Percentiles rank a stretch among this genome's conserved stretches.
Conservation (phyloP, 495 filamentous ascomycete genomes). For the Aspergillus wentii region DNA sequence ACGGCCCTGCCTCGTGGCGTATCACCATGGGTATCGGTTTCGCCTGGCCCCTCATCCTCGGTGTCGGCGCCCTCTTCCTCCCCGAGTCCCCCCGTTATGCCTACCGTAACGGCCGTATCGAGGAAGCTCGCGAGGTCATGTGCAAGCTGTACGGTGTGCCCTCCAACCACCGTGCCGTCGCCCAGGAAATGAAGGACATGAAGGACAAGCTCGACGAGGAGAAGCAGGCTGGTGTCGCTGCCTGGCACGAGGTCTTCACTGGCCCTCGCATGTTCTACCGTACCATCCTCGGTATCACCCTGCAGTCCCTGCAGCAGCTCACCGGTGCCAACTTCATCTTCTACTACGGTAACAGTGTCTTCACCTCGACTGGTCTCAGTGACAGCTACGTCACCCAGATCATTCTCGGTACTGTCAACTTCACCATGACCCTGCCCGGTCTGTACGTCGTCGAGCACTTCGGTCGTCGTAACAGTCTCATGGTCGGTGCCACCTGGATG, state of each 20-base stretch:
- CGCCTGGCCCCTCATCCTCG: constrained; percentile 70
- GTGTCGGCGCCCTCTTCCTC: constrained; percentile 62
- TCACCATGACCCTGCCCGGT: constrained; percentile 65
- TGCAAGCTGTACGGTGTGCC: constrained; percentile 66
- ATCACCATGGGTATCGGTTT: constrained; percentile 79
- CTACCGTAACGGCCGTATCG: constrained; percentile 59
- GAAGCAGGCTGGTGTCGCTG: constrained; percentile 45
- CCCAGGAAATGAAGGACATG: constrained; percentile 63
- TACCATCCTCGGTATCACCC: constrained; percentile 59
- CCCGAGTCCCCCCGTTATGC: constrained; percentile 69
- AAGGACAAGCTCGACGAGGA: constrained; percentile 58
- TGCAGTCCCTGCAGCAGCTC: constrained; percentile 71
- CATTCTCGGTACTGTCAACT: constrained; percentile 71
- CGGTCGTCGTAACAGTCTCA: constrained; percentile 62
- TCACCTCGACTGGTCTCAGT: constrained; percentile 60
- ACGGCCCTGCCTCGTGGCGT: constrained; percentile 63
- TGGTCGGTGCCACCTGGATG: constrained; percentile 64
- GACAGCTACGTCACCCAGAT: constrained; percentile 70
- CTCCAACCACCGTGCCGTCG: constrained; percentile 56
- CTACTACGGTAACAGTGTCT: constrained; percentile 75
- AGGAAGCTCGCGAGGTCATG: constrained; percentile 66
- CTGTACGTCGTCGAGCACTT: constrained; percentile 68
- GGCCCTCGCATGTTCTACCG: constrained; percentile 71
- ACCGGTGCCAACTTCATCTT: constrained; percentile 79
- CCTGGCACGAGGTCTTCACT: constrained; percentile 64